Percentiles rank a stretch among this genome's conserved stretches.
These are phyloP conservation scores for Teunomyces stri DNA, from an alignment of 805 yeast genomes.

Conservation along the genomic window DNA sequence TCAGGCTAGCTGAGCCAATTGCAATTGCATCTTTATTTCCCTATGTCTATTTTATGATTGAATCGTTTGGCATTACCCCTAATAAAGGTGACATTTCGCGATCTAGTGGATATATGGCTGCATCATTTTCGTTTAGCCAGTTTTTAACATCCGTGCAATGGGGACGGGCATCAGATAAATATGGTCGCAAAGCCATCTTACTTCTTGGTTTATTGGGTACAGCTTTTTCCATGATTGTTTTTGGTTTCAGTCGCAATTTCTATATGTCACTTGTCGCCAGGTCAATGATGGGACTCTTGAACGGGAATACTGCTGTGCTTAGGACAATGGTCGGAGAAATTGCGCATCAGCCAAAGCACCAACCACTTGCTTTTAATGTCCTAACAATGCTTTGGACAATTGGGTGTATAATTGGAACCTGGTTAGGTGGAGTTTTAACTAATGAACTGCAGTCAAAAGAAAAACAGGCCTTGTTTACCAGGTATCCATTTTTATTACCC, in stretches of 20 bases:
- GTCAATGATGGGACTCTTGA: constrained; percentile 52
- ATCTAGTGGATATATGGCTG: constrained; percentile 60
- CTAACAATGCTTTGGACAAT: constrained; percentile 61
- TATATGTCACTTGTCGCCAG: constrained; percentile 54
- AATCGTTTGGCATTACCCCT: constrained; percentile 49
- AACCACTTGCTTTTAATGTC: constrained; percentile 59
- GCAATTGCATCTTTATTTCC: constrained; percentile 65
- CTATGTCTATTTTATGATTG: constrained; percentile 60
- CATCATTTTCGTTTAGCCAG: constrained; percentile 60
- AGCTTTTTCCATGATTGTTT: constrained; percentile 40
- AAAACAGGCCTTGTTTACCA: constrained; percentile 13
- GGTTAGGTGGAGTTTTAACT: constrained; percentile 50
- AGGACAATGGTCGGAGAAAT: constrained; percentile 63
- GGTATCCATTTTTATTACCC: constrained; percentile 52
- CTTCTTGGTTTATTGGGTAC: constrained; percentile 54
- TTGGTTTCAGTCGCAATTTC: constrained; percentile 55
- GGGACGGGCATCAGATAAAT: constrained; percentile 53
- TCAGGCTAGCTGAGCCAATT: constrained; percentile 60
- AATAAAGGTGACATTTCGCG: constrained; percentile 51
- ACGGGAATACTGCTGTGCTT: constrained; percentile 65
- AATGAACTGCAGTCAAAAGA: constrained; percentile 42
- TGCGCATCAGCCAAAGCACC: constrained; percentile 54
- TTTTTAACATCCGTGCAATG: constrained; percentile 56
- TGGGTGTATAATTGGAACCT: constrained; percentile 61
- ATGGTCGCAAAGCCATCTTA: constrained; percentile 59